Evolutionary conservation across 805 yeast species (phyloP), one percentile per base, ranked within the genome.

Genomic region (Isabelozyma gotoi): DNA sequence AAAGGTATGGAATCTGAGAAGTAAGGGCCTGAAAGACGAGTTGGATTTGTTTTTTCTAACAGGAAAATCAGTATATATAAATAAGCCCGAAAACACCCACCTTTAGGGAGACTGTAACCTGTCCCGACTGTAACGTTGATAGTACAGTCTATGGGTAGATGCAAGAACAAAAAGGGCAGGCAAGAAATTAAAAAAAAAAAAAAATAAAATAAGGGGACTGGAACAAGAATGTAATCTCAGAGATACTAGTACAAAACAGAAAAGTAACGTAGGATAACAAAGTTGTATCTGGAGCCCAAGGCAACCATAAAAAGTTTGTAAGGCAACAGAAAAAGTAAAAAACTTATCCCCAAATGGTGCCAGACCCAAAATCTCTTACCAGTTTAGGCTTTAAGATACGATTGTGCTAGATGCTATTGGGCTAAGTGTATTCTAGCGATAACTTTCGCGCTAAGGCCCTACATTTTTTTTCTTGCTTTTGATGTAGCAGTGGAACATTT

Each of bases 81-180:
- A 24, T 21, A 21, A 21, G 11, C 29, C n/a, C n/a, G n/a, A 21
- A 21, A 12, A 12, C 29, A 10, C 11, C 29, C 29, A 21, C 29
- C 29, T n/a, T n/a, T n/a, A n/a, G n/a, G 29, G 12, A 21, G 29
- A 21, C 7, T 21, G 29, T 21, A 21, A 5, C 29, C 29, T 15
- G 11, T 24, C 33, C 19, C 18, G 12, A 17, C 40, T 38, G 40
- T 38, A 24, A 38, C 40, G 24, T 38, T 29, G 33, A 38, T 20
- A 12, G 20, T 17, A 3, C 3, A 3, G 5, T 8, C 15, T 36
- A 19, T 36, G 39, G 19, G 39, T 36, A n/a, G n/a, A n/a, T n/a
- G n/a, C 29, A 10, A 21, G 29, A 12, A 21, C 11, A 21, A 21
- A 21, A 21, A 21, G 29, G 11, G 29, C 29, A 21, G 29, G 29